Evolutionary conservation across 2,329 filamentous ascomycete species (phyloP), one percentile per base, ranked within the genome.

Genomic region (Ascochyta fabae): DNA sequence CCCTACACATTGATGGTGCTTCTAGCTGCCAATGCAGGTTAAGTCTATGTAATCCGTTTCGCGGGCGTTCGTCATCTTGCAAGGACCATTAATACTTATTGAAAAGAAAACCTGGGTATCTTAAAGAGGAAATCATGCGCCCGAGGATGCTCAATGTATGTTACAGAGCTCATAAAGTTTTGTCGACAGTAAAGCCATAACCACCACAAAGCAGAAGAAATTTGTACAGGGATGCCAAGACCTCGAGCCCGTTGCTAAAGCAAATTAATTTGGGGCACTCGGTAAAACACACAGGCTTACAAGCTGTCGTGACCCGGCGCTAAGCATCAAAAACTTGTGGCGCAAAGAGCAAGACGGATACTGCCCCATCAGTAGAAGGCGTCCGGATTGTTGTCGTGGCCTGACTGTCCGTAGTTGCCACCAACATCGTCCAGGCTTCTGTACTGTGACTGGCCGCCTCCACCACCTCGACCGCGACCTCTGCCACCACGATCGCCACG

Each of bases 341-440:
- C 10, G 22, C 22, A 6, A 16, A 23, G 2, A 39, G 19, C 22
- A 23, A 24, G n/a, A 23, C 15, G 16, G 16, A 4, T 13, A 6
- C 13, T 13, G 1, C 1, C 15, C 22, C 29, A 22, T 51, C 56
- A 75, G 50, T 75, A 75, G 56, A 71, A 75, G 12, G 69, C 68
- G 42, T 73, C 66, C 9, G 72, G 69, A 29, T 71, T 69, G 45
- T 68, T 69, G 48, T 72, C 69, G 38, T 73, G 60, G 36, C 66
- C 65, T n/a, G 67, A 62, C 38, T 67, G 64, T 15, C 67, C 68
- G 45, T 69, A 66, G 34, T 53, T 64, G 47, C 63, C 53, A 31
- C 72, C 71, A 31, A 77, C 75, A 61, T 80, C 78, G 55, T 81
- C 79, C 24, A 81, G 66, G 57, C 76, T 79, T 45, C 72, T 67